A percentile compares a stretch with the other conserved stretches of the same genome.
Conservation (phyloP, 2,329 filamentous ascomycete species). For the Leptographium wingfieldii region DNA sequence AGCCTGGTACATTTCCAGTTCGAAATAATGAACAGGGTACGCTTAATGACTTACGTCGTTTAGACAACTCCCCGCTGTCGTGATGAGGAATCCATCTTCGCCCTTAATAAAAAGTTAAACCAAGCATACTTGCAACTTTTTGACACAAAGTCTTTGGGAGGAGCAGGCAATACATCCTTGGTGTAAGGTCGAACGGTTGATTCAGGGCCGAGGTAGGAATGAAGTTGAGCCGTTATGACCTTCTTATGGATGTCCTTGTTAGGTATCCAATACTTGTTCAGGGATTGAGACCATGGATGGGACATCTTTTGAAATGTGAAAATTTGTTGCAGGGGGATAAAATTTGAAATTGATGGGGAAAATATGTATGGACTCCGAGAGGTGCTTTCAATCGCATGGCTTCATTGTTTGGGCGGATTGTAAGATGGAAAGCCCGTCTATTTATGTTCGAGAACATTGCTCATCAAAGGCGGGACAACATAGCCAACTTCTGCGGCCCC, state of each 20-base stretch:
- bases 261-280: conserved; percentile 51
- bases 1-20: background rate
- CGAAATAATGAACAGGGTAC: background rate
- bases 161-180: conserved; percentile 29
- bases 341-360: background rate
- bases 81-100: conserved; percentile 47
- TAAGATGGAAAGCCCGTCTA: background rate
- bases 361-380: background rate
- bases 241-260: conserved; percentile 47
- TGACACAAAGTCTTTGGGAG: background rate
- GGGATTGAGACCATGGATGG: conserved; percentile 21
- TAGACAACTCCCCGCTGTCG: conserved; percentile 16
- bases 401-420: no score
- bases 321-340: background rate
- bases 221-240: conserved; percentile 45
- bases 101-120: conserved; percentile 29
- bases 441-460: background rate
- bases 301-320: conserved; percentile 12
- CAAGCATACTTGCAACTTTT: conserved; percentile 1
- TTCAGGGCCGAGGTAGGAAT: conserved; percentile 44
- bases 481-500: no score
- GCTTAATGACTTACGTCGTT: conserved; percentile 37
- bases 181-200: conserved; percentile 45
- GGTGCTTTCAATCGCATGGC: background rate
- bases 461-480: no score